phyloP scores from a whole-genome alignment of 768 basidiomycete genomes.

The Tylopilus vinaceipallidus region DNA sequence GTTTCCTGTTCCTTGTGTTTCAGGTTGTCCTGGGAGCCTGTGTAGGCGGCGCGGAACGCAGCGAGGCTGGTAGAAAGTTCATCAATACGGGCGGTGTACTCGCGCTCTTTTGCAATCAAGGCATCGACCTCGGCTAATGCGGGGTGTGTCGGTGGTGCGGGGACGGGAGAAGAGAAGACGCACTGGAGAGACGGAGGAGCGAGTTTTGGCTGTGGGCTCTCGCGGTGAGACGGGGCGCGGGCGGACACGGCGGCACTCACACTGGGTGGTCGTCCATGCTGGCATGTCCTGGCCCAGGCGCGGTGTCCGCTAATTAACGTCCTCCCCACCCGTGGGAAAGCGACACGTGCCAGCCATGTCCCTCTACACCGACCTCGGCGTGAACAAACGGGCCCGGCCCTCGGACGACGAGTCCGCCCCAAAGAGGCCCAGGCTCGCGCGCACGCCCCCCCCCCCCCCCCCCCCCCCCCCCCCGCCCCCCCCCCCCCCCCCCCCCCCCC shows the following conservation, averaged over 20 bases:
- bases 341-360: slow-evolving; percentile 30
- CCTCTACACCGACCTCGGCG: slow-evolving; percentile 40
- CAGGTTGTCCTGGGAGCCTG: slow-evolving; percentile 19
- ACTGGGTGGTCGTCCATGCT: slow-evolving; percentile 20
- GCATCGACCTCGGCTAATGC: slow-evolving; percentile 31
- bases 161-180: not conserved
- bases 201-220: not conserved
- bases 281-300: too few relatives aligned
- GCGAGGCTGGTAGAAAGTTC: slow-evolving; percentile 24
- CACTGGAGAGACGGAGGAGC: slow-evolving; percentile 9
- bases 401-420: slow-evolving; percentile 58
- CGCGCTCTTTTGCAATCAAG: slow-evolving; percentile 23
- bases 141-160: not conserved
- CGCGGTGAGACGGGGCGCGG: not conserved
- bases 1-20: slow-evolving; percentile 14
- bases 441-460: slow-evolving; percentile 10
- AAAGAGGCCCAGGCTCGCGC: slow-evolving; percentile 65
- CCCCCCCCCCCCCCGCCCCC: slow-evolving; percentile 34
- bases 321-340: slow-evolving; percentile 24
- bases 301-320: too few relatives aligned
- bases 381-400: slow-evolving; percentile 62
- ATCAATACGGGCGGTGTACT: slow-evolving; percentile 16
- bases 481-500: slow-evolving; percentile 64
- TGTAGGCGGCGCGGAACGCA: slow-evolving; percentile 30
- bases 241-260: not conserved